Conservation (phyloP, 2,329 filamentous ascomycete genomes). For the Penicillium sp. region DNA sequence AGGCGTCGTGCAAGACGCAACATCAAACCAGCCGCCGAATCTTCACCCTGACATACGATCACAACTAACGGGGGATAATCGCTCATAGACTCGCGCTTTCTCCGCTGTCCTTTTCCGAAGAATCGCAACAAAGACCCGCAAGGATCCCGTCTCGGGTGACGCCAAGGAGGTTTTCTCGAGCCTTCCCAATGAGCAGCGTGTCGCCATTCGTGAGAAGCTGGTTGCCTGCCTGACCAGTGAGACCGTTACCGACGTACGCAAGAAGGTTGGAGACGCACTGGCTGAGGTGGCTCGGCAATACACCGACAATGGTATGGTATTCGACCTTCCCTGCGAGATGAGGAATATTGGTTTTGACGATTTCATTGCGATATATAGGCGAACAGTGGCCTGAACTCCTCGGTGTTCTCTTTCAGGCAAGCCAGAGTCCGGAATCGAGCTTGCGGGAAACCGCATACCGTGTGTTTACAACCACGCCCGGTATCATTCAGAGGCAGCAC, state of each 20-base stretch:
- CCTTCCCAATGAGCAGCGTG: constrained; percentile 67
- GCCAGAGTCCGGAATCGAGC: constrained; percentile 75
- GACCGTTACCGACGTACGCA: constrained; percentile 68
- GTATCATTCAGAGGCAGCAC: constrained; percentile 93
- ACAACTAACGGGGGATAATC: constrained; percentile 3
- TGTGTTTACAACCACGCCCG: constrained; percentile 90
- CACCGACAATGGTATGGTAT: constrained; percentile 73
- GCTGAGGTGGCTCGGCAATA: constrained; percentile 95
- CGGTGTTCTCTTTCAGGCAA: constrained; percentile 79
- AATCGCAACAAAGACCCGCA: constrained; percentile 84
- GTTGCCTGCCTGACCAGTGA: constrained; percentile 73
- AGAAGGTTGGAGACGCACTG: constrained; percentile 97
- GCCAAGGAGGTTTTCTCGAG: constrained; percentile 82
- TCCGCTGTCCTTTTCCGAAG: constrained; percentile 90
- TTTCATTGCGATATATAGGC: constrained; percentile 48
- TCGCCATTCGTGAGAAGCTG: constrained; percentile 77
- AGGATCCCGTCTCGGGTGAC: constrained; percentile 63
- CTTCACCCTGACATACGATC: background rate
- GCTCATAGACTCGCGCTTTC: constrained; percentile 74
- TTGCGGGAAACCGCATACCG: constrained; percentile 91
- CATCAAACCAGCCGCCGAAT: background rate
- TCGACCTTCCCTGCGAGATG: background rate
- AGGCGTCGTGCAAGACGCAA: background rate
- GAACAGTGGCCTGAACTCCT: constrained; percentile 88
- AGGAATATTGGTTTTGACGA: constrained; percentile 8